phyloP scores from a whole-genome alignment of 1,284 basidiomycete species.

The Uromyces viciae-fabae region DNA sequence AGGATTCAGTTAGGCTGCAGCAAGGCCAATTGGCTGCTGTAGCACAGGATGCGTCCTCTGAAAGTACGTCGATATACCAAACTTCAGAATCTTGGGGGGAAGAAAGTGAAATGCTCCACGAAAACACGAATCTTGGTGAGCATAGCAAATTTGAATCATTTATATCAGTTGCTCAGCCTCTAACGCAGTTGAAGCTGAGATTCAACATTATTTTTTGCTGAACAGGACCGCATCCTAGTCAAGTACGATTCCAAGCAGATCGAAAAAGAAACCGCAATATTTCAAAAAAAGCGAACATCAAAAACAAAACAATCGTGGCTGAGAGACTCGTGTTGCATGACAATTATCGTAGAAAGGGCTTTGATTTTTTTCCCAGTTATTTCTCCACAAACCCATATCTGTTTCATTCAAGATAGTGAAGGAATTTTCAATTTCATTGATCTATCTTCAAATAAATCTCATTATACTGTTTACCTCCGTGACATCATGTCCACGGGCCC shows the following conservation, averaged over 20 bases:
- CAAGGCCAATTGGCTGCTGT: too few relatives aligned
- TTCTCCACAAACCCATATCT: background rate
- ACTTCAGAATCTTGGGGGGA: background rate
- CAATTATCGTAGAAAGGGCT: background rate
- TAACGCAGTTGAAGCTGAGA: background rate
- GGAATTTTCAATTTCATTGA: too few relatives aligned
- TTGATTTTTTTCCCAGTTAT: slow-evolving; percentile 7
- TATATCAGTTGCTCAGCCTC: background rate
- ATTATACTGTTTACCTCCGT: too few relatives aligned
- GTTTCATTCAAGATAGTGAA: too few relatives aligned
- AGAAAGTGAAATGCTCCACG: background rate
- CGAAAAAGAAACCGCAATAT: background rate
- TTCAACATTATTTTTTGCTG: background rate
- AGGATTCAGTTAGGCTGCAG: too few relatives aligned
- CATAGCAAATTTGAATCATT: background rate
- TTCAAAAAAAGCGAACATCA: background rate
- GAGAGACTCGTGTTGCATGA: background rate
- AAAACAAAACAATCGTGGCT: background rate
- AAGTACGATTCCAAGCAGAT: background rate
- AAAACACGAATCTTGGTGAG: background rate
- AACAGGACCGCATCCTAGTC: background rate
- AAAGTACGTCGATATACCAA: background rate
- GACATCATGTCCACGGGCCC: too few relatives aligned
- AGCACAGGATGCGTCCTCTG: background rate
- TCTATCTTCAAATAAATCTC: too few relatives aligned